Base-by-base conservation (phyloP, 2,329 filamentous ascomycete species). In the Ploettnerulaceae sp. region DNA sequence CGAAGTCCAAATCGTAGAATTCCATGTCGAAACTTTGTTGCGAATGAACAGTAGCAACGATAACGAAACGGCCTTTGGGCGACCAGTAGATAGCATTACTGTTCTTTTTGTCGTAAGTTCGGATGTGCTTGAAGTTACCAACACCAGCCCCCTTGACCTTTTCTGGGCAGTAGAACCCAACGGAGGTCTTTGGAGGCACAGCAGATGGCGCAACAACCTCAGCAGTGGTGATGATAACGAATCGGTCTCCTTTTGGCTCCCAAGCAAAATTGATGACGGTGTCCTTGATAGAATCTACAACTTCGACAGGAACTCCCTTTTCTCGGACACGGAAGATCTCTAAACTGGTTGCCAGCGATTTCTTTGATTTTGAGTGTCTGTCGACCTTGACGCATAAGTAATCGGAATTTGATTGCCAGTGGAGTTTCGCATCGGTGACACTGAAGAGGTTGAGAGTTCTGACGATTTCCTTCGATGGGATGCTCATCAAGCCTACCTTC, bases 1-100 rank as follows among this genome's bases (percentile, higher is more conserved):
- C 93, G 60, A 95, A 98, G 70, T 97, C 93, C 58, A 97, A 77
- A 65, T 98, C 93, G 74, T 84, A 97, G 73, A 98, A 98, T 66
- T 98, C 93, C 50, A 98, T 81, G 55, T 98, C 93, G 55, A 89
- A 95, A 70, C 84, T 91, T 69, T 95, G 88, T 65, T 89, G 84
- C 62, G 90, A 96, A 69, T 87, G 82, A 43, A 98, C 88, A 8
- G 93, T 94, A 44, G 89, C 93, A 45, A 98, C 82, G 36, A 97
- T 84, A 28, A 97, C 91, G 63, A 98, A 98, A 38, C 93, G 84
- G 44, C 93, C 93, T 67, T 84, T 88, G 18, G 93, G 93, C 15
- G 89, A 95, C 93, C 93, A 98, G 81, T 97, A 97, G 64, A 98
- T 98, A 56, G 88, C 90, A 65, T 98, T 98, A 79, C 86, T 95